Evolutionary conservation across 352 stramenopile species (phyloP).

Genomic region (Phytophthora cactorum): DNA sequence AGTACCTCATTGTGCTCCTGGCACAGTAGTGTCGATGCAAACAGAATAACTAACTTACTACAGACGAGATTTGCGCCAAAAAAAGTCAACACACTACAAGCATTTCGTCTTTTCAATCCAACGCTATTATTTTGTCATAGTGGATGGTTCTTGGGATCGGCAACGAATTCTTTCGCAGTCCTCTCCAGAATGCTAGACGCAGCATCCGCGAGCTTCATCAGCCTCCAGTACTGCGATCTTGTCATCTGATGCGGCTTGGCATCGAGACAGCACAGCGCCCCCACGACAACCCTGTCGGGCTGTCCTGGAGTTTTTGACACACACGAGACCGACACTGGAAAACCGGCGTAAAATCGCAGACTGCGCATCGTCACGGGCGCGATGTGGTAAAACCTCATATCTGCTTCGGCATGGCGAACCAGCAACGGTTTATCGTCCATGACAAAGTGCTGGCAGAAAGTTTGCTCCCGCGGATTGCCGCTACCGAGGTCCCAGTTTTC

Average conservation of each 20-base stretch:
- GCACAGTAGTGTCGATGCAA: no score
- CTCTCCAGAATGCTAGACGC: conserved; percentile 34
- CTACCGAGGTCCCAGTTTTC: conserved; percentile 37
- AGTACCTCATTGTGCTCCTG: no score
- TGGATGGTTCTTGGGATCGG: background rate
- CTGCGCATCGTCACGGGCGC: conserved; percentile 28
- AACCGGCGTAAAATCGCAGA: conserved; percentile 46
- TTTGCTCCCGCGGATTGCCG: conserved; percentile 38
- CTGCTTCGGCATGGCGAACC: conserved; percentile 41
- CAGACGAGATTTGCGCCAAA: no score
- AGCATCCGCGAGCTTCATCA: conserved; percentile 39
- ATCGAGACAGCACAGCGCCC: conserved; percentile 46
- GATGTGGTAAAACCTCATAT: conserved; percentile 46
- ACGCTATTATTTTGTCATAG: background rate
- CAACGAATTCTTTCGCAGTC: conserved; percentile 14
- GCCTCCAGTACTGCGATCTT: conserved; percentile 43
- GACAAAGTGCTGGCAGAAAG: conserved; percentile 51
- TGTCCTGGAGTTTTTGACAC: conserved; percentile 11
- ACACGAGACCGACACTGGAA: conserved; percentile 28
- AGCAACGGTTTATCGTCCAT: conserved; percentile 50
- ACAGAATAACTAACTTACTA: no score
- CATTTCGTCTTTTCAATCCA: background rate
- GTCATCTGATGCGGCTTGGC: conserved; percentile 35
- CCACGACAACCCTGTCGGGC: conserved; percentile 31
- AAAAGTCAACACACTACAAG: no score